Evolutionary conservation across 176 grass and related monocot species (phyloP).

Genomic region (Coix lacrymajobi): DNA sequence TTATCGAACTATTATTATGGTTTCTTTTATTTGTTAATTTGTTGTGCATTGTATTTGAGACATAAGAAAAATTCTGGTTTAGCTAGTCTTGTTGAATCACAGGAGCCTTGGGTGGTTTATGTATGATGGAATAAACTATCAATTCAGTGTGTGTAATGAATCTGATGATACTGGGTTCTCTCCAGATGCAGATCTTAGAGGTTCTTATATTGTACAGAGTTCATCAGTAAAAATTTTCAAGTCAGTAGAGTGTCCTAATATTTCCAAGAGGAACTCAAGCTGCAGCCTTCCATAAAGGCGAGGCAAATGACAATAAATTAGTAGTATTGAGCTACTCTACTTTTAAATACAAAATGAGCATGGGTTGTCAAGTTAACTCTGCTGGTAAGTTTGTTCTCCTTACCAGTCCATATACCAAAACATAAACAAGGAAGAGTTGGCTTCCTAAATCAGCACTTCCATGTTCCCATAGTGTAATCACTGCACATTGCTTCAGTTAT

Average conservation of each 20-base stretch:
- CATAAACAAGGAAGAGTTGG: not conserved
- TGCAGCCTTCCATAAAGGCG: not conserved
- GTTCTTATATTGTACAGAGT: not conserved
- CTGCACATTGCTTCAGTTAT: not conserved
- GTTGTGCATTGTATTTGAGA: not conserved
- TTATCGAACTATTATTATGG: not conserved
- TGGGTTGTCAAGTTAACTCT: not conserved
- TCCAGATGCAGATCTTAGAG: not conserved
- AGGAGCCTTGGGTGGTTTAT: not conserved
- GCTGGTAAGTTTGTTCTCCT: not conserved
- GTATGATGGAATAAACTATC: not conserved
- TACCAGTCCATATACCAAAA: not conserved
- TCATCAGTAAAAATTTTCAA: not conserved
- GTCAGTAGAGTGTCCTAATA: not conserved
- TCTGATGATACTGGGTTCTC: not conserved
- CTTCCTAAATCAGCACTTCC: not conserved
- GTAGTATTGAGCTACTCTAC: not conserved
- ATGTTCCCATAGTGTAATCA: not conserved
- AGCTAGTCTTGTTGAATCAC: not conserved
- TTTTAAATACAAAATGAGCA: not conserved
- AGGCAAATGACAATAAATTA: not conserved
- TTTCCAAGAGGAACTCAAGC: not conserved
- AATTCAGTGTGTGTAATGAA: not conserved
- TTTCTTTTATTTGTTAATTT: conserved; percentile 20
- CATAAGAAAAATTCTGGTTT: not conserved